Percentiles rank a stretch among this genome's conserved stretches.
phyloP scores from a whole-genome alignment of 169 alveolate genomes.

The Theileria orientalis region DNA sequence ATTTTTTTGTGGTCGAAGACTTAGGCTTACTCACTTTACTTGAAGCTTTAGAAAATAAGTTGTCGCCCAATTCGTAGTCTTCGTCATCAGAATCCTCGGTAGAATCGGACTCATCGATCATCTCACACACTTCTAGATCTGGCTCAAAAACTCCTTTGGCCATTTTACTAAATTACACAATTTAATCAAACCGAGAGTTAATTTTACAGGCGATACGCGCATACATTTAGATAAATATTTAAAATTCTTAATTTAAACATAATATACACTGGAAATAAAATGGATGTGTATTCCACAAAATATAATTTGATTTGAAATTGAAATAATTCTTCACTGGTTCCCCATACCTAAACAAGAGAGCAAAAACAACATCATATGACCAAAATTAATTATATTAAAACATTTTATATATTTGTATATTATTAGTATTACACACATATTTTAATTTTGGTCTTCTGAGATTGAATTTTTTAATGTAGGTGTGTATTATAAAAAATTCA shows the following conservation, averaged over 20 bases:
- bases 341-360: conserved; percentile 11
- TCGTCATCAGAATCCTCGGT: conserved; percentile 57
- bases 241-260: no score
- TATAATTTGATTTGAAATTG: neutral
- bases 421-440: neutral
- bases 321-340: conserved; percentile 6
- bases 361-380: neutral
- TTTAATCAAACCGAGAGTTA: no score
- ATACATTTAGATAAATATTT: no score
- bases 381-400: neutral
- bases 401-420: neutral
- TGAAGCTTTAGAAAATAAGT: neutral
- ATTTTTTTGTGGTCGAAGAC: neutral
- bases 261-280: neutral
- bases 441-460: neutral
- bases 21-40: neutral
- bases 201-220: no score
- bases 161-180: neutral
- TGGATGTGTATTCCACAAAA: conserved; percentile 30
- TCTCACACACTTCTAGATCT: neutral
- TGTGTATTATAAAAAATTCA: neutral
- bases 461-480: neutral
- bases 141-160: neutral
- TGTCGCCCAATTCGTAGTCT: conserved; percentile 31
- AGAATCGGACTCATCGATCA: conserved; percentile 33